phyloP scores from a whole-genome alignment of 768 basidiomycete species.

The Xanthoconium purpureum region DNA sequence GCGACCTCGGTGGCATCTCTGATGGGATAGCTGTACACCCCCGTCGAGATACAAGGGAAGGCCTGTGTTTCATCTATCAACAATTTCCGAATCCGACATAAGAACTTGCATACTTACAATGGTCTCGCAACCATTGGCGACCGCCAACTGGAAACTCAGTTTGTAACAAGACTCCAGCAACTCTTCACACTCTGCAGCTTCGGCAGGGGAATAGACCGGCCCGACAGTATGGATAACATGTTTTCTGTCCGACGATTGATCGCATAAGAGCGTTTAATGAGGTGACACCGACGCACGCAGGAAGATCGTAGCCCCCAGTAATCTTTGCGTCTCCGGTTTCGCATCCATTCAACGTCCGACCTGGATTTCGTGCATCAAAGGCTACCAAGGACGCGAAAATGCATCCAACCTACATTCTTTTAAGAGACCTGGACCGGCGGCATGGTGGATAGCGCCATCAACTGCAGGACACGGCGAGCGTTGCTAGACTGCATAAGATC shows the following conservation, averaged over 20 bases:
- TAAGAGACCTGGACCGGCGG: slow-evolving; percentile 62
- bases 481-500: not conserved
- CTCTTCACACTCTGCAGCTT: slow-evolving; percentile 43
- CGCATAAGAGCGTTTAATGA: not conserved
- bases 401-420: slow-evolving; percentile 58
- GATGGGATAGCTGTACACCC: slow-evolving; percentile 76
- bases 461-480: slow-evolving; percentile 42
- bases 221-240: slow-evolving; percentile 83
- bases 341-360: slow-evolving; percentile 63
- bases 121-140: slow-evolving; percentile 56
- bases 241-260: slow-evolving; percentile 39
- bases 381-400: not conserved
- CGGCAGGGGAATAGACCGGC: slow-evolving; percentile 49
- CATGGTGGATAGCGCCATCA: slow-evolving; percentile 78
- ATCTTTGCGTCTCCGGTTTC: slow-evolving; percentile 75
- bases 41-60: slow-evolving; percentile 79
- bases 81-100: not conserved
- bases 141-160: slow-evolving; percentile 59
- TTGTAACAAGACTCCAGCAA: slow-evolving; percentile 69
- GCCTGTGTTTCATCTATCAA: slow-evolving; percentile 44
- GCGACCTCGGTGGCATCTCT: slow-evolving; percentile 70
- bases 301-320: slow-evolving; percentile 71
- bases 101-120: slow-evolving; percentile 43
- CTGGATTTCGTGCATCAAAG: slow-evolving; percentile 48
- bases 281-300: slow-evolving; percentile 53